Conservation (phyloP, 169 alveolate species). For the Plasmodium berghei region DNA sequence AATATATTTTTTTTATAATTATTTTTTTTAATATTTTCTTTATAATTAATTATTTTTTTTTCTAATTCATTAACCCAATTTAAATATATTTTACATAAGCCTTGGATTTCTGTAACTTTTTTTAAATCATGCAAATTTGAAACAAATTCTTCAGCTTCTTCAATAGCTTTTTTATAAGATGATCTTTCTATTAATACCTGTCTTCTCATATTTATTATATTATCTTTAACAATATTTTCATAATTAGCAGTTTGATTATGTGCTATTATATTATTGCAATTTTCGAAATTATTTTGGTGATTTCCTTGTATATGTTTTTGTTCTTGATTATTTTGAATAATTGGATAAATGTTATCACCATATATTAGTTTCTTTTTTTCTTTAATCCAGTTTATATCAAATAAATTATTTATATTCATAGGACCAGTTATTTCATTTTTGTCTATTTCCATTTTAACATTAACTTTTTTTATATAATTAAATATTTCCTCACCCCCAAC, state of each 20-base stretch:
- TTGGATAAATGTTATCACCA: slow-evolving; percentile 81
- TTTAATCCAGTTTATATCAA: slow-evolving; percentile 78
- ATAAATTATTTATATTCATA: slow-evolving; percentile 63
- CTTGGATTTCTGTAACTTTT: slow-evolving; percentile 68
- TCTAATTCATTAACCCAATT: slow-evolving; percentile 73
- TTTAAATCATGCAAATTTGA: slow-evolving; percentile 64
- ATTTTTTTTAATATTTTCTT: slow-evolving; percentile 78
- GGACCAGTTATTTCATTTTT: not conserved
- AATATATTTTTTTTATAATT: slow-evolving; percentile 55
- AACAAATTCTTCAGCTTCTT: slow-evolving; percentile 76
- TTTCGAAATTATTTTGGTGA: not conserved
- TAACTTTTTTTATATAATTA: slow-evolving; percentile 25
- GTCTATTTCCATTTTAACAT: not conserved
- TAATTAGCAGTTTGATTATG: not conserved
- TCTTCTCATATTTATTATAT: slow-evolving; percentile 75
- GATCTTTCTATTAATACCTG: slow-evolving; percentile 81
- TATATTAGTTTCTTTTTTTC: slow-evolving; percentile 78
- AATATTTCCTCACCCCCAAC: slow-evolving; percentile 57
- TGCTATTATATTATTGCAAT: not conserved
- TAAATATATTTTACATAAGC: slow-evolving; percentile 66
- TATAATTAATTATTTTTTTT: slow-evolving; percentile 19
- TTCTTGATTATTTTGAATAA: slow-evolving; percentile 12
- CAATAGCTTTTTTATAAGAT: slow-evolving; percentile 69
- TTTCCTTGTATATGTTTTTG: not conserved
- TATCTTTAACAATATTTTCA: slow-evolving; percentile 1